Evolutionary conservation across 345 rosid genomes (phyloP).

Genomic region (Eucalyptus viminalis): DNA sequence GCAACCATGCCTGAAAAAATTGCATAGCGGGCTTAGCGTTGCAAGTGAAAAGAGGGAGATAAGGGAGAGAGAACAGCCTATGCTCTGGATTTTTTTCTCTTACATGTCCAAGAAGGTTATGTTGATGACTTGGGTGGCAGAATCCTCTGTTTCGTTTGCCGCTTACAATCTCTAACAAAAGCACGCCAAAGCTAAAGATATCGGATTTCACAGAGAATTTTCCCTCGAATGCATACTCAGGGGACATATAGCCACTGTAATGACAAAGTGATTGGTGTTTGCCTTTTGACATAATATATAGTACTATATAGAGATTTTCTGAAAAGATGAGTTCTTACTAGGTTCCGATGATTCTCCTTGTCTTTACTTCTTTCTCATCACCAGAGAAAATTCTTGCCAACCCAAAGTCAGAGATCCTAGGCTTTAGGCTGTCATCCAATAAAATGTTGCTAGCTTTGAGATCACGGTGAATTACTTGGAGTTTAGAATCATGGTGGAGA

Average conservation of each 20-base stretch:
- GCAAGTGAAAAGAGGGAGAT: neutral
- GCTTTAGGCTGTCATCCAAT: neutral
- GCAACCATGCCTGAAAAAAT: constrained; percentile 9
- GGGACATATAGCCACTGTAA: neutral
- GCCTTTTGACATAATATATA: neutral
- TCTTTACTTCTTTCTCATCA: neutral
- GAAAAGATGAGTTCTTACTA: neutral
- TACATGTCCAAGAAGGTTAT: constrained; percentile 8
- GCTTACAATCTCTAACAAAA: constrained; percentile 30
- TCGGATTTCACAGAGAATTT: constrained; percentile 18
- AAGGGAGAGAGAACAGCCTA: neutral
- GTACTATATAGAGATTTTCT: too few species aligned
- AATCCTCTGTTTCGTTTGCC: constrained; percentile 37
- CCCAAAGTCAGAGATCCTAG: neutral
- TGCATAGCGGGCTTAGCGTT: neutral
- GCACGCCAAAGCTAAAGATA: constrained; percentile 36
- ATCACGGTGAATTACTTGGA: neutral
- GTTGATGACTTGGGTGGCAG: constrained; percentile 6
- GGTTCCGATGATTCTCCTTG: neutral
- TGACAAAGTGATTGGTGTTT: neutral
- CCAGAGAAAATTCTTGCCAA: neutral
- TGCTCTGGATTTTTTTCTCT: neutral
- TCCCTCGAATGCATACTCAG: neutral
- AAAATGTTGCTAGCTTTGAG: neutral
- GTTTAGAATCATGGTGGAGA: neutral